Percentiles rank a stretch among this genome's conserved stretches.
phyloP scores from a whole-genome alignment of 768 basidiomycete genomes.

The Lyophyllum decastes region DNA sequence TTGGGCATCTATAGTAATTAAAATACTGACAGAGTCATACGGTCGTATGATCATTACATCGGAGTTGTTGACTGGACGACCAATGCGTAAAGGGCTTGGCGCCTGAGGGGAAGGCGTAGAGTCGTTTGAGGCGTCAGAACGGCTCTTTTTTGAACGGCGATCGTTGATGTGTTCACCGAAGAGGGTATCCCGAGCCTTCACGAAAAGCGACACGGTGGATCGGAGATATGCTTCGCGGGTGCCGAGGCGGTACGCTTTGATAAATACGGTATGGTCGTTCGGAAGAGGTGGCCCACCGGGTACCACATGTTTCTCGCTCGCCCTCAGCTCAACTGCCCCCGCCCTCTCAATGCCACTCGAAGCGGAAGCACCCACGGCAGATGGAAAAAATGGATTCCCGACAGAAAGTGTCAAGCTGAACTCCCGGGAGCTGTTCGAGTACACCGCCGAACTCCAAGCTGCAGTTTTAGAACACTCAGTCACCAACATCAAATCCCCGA shows the following conservation, averaged over 20 bases:
- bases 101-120: neutral
- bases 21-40: neutral
- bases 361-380: neutral
- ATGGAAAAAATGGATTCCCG: conserved; percentile 2
- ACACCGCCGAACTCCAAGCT: conserved; percentile 19
- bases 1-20: neutral
- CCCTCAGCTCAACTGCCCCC: conserved; percentile 6
- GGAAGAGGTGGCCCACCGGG: neutral
- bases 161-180: neutral
- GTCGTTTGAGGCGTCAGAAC: neutral
- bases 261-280: conserved; percentile 17
- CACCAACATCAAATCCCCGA: conserved; percentile 19
- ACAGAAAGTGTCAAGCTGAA: conserved; percentile 15
- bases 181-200: neutral
- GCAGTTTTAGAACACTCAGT: conserved; percentile 18
- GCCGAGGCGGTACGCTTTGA: conserved; percentile 15
- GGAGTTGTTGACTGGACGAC: neutral
- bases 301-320: conserved; percentile 2
- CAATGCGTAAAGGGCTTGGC: neutral
- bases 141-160: neutral
- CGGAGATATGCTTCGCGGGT: conserved; percentile 2
- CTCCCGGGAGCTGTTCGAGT: conserved; percentile 11
- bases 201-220: conserved; percentile 1
- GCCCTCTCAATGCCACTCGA: conserved; percentile 3
- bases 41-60: neutral